Conservation (phyloP, 345 rosid genomes). For the Eucalyptus guilfoylei region DNA sequence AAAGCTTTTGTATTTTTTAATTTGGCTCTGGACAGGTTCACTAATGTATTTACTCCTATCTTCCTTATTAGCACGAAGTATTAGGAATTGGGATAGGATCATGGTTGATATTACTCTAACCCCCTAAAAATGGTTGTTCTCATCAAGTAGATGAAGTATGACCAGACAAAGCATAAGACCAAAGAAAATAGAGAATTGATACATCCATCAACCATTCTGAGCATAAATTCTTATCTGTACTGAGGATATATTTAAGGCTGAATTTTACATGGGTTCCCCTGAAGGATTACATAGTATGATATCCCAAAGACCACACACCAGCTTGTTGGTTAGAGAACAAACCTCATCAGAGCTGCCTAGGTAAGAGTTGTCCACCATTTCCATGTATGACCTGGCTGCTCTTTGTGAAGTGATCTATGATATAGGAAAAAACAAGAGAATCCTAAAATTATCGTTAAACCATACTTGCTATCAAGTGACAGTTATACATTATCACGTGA, state of each 20-base stretch:
- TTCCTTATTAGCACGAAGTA: neutral
- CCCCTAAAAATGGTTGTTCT: neutral
- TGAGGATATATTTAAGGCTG: neutral
- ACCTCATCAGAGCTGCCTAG: conserved; percentile 71
- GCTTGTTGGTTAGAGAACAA: neutral
- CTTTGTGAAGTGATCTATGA: conserved; percentile 46
- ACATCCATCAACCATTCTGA: neutral
- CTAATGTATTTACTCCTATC: neutral
- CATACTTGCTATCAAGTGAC: neutral
- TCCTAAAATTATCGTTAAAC: neutral
- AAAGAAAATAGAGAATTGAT: neutral
- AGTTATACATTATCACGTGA: neutral
- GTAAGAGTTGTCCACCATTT: conserved; percentile 50
- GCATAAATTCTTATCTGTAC: neutral
- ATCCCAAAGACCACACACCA: neutral
- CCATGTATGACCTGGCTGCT: conserved; percentile 47
- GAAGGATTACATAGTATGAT: neutral
- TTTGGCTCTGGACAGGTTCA: neutral
- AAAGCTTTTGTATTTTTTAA: neutral
- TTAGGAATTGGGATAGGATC: neutral
- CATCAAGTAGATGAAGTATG: neutral
- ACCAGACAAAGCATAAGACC: neutral
- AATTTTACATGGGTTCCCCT: neutral
- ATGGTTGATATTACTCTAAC: neutral
- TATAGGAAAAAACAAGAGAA: neutral